Conservation (phyloP, 192 early-diverging fungal genomes). For the Backusella morwellensis region DNA sequence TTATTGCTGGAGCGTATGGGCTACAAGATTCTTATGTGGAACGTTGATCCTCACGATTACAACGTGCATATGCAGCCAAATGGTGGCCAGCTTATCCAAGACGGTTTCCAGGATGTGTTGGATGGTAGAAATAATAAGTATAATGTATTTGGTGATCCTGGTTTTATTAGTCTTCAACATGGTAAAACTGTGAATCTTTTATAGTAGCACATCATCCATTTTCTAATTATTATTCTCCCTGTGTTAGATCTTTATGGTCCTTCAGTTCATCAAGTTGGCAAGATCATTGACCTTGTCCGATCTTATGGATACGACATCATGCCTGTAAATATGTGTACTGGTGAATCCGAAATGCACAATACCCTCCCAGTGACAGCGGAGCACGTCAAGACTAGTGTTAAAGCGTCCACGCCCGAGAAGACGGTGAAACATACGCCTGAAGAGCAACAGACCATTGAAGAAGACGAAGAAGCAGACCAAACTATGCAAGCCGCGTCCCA, state of each 20-base stretch:
- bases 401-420: not conserved
- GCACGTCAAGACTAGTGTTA: not conserved
- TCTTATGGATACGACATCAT: slow-evolving; percentile 10
- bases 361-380: not conserved
- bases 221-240: too few relatives aligned
- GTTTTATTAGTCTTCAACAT: slow-evolving; percentile 37
- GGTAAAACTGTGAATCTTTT: slow-evolving; percentile 12
- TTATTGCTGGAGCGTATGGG: slow-evolving; percentile 38
- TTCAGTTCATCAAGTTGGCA: slow-evolving; percentile 20
- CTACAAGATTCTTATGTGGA: slow-evolving; percentile 36
- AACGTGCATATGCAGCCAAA: slow-evolving; percentile 17
- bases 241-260: slow-evolving; percentile 17
- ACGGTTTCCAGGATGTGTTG: not conserved
- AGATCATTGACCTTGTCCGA: slow-evolving; percentile 6
- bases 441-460: not conserved
- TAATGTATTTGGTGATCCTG: slow-evolving; percentile 23
- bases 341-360: not conserved
- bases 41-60: slow-evolving; percentile 37
- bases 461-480: not conserved
- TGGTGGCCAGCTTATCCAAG: slow-evolving; percentile 11
- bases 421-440: not conserved
- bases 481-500: not conserved
- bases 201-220: not conserved
- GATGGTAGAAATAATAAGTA: slow-evolving; percentile 4
- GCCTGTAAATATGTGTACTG: slow-evolving; percentile 22